phyloP scores from a whole-genome alignment of 1,284 basidiomycete genomes.

The Fistulina hepatica region DNA sequence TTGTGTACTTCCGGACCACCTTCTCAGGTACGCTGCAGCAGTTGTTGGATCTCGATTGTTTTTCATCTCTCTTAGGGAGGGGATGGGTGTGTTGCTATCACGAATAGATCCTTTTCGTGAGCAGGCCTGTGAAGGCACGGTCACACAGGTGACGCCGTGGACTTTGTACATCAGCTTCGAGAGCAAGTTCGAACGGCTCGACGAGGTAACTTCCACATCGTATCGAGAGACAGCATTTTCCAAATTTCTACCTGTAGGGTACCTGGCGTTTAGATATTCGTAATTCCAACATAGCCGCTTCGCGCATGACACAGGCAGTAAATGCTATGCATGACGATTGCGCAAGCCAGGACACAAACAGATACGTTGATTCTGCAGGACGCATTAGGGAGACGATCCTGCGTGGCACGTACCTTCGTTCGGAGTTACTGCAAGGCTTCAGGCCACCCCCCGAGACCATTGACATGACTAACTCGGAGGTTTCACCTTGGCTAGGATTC shows the following conservation, averaged over 20 bases:
- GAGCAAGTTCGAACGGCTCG: neutral
- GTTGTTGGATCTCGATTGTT: too few species aligned
- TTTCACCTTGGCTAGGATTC: constrained; percentile 18
- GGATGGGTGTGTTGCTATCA: too few species aligned
- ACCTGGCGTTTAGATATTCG: neutral
- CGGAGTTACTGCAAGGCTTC: constrained; percentile 52
- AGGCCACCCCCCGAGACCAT: constrained; percentile 21
- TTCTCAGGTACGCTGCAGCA: too few species aligned
- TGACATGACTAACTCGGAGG: constrained; percentile 8
- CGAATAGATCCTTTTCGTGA: too few species aligned
- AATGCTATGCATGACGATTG: constrained; percentile 51
- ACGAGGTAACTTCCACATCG: neutral
- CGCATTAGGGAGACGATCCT: constrained; percentile 37
- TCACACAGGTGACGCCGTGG: too few species aligned
- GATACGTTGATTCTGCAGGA: constrained; percentile 21
- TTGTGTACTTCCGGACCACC: too few species aligned
- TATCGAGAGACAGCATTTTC: neutral
- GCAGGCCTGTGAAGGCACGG: too few species aligned
- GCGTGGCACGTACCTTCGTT: constrained; percentile 58
- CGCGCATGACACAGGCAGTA: constrained; percentile 57
- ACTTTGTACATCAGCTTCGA: too few species aligned
- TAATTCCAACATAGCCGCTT: constrained; percentile 52
- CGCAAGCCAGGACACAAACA: constrained; percentile 31
- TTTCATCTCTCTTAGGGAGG: too few species aligned
- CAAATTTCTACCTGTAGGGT: neutral